A percentile compares a stretch with the other conserved stretches of the same genome.
Conservation (phyloP, 768 basidiomycete genomes). For the Leucocoprinus leucothites region DNA sequence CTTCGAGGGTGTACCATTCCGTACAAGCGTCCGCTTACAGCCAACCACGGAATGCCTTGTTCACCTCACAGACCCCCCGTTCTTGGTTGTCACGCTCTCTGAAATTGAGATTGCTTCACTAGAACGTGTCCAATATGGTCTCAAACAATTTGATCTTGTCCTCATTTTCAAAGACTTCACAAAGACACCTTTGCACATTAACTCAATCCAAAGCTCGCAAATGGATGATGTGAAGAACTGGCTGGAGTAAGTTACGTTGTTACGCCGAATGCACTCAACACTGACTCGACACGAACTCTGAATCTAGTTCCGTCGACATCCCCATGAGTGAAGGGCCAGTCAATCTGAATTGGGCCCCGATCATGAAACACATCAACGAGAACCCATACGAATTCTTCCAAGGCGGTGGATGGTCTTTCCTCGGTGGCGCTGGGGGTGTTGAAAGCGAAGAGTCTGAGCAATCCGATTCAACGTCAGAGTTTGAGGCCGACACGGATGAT, state of each 20-base stretch:
- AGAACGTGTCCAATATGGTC: conserved; percentile 93
- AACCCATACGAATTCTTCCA: conserved; percentile 95
- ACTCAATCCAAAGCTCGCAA: conserved; percentile 86
- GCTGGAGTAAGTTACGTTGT: conserved; percentile 74
- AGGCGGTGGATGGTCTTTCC: conserved; percentile 93
- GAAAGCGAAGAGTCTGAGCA: conserved; percentile 49
- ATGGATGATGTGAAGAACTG: conserved; percentile 99
- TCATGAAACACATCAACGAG: conserved; percentile 99
- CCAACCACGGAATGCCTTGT: conserved; percentile 97
- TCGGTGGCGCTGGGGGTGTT: conserved; percentile 66
- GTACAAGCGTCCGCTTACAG: conserved; percentile 90
- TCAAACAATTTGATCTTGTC: conserved; percentile 98
- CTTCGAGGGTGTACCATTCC: conserved; percentile 95
- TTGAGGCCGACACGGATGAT: conserved; percentile 56
- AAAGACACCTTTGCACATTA: conserved; percentile 89
- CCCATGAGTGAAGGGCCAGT: conserved; percentile 94
- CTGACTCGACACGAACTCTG: not conserved
- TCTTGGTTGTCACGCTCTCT: conserved; percentile 89
- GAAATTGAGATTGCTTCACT: conserved; percentile 97
- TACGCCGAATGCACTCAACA: conserved; percentile 4
- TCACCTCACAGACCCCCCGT: conserved; percentile 92
- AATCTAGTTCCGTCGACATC: conserved; percentile 94
- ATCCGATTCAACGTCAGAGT: conserved; percentile 51
- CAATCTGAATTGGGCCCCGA: conserved; percentile 96
- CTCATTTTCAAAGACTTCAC: conserved; percentile 97